Evolutionary conservation across 495 filamentous ascomycete species (phyloP).

Genomic region (Aspergillus heteromorphus): DNA sequence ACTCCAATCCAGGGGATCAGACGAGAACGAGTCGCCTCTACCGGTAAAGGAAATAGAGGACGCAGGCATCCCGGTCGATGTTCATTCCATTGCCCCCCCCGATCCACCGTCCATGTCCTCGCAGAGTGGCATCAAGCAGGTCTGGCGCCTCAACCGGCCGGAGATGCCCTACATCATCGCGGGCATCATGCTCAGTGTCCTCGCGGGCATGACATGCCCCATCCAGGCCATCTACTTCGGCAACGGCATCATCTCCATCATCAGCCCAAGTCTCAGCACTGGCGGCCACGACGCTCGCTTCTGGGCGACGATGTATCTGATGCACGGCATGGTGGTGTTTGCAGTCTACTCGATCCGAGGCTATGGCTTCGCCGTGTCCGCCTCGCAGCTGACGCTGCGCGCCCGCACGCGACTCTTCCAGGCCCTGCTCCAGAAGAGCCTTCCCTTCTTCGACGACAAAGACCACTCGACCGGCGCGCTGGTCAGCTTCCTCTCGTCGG

Average conservation of each 20-base stretch:
- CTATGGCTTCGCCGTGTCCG: slow-evolving; percentile 19
- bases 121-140: slow-evolving; percentile 50
- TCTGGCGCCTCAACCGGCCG: slow-evolving; percentile 63
- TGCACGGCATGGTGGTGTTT: slow-evolving; percentile 15
- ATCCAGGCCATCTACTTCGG: slow-evolving; percentile 78
- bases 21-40: too few relatives aligned
- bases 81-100: too few relatives aligned
- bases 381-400: slow-evolving; percentile 16
- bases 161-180: slow-evolving; percentile 62
- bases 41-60: too few relatives aligned
- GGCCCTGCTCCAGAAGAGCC: slow-evolving; percentile 9
- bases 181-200: slow-evolving; percentile 39
- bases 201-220: slow-evolving; percentile 70
- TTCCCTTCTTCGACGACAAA: slow-evolving; percentile 17
- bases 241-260: slow-evolving; percentile 38
- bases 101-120: too few relatives aligned
- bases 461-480: slow-evolving; percentile 14
- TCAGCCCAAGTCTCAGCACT: slow-evolving; percentile 8
- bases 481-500: slow-evolving; percentile 26
- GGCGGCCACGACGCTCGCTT: slow-evolving; percentile 18
- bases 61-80: too few relatives aligned
- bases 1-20: slow-evolving; percentile 2
- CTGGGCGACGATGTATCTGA: slow-evolving; percentile 21
- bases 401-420: slow-evolving; percentile 16
- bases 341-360: slow-evolving; percentile 12